A percentile compares a stretch with the other conserved stretches of the same genome.
Conservation (phyloP, 176 grass and related monocot species). For the Eragrostis curvula region DNA sequence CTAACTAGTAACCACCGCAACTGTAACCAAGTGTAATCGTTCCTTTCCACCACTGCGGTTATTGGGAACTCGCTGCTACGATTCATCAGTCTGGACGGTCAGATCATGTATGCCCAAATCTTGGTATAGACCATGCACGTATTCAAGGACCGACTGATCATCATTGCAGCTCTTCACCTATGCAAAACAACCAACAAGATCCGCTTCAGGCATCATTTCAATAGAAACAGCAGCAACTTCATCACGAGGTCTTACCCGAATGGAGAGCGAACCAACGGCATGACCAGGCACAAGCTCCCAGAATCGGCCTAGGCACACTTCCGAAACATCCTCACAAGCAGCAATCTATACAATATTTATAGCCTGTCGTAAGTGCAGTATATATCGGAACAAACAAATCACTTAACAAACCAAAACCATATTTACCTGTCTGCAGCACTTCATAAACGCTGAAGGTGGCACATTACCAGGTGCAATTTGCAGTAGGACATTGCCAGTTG, state of each 20-base stretch:
- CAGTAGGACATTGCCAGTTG: slow-evolving; percentile 75
- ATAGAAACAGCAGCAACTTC: background rate
- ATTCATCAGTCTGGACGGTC: slow-evolving; percentile 68
- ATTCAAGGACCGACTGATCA: slow-evolving; percentile 54
- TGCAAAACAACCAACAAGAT: slow-evolving; percentile 26
- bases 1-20: no score
- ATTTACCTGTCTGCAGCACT: slow-evolving; percentile 88
- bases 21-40: no score
- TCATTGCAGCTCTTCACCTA: slow-evolving; percentile 71
- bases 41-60: background rate
- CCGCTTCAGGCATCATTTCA: background rate
- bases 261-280: slow-evolving; percentile 70
- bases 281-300: slow-evolving; percentile 94
- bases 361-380: background rate
- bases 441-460: slow-evolving; percentile 78
- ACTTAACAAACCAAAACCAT: background rate
- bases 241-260: slow-evolving; percentile 49
- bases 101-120: slow-evolving; percentile 86
- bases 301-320: slow-evolving; percentile 72
- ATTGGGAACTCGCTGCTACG: slow-evolving; percentile 16
- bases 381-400: background rate
- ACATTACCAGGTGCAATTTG: slow-evolving; percentile 90
- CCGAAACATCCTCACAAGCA: slow-evolving; percentile 74
- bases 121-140: slow-evolving; percentile 76
- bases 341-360: slow-evolving; percentile 58